phyloP scores from a whole-genome alignment of 768 basidiomycete genomes.

The Symmetrospora coprosmae region DNA sequence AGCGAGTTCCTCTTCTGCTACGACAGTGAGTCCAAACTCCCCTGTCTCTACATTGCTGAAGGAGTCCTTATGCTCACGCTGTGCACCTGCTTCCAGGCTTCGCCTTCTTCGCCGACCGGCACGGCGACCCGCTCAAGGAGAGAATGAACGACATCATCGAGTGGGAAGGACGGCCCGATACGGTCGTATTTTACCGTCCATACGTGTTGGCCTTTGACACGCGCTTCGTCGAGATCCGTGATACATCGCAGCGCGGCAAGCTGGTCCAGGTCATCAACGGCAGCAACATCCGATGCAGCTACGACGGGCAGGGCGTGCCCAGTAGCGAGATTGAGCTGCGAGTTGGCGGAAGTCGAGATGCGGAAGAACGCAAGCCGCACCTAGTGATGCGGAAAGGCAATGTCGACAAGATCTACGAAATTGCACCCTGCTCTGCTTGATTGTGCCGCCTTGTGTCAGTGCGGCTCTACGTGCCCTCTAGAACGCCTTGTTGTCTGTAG shows the following conservation, averaged over 20 bases:
- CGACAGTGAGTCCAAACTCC: conserved; percentile 47
- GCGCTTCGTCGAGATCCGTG: conserved; percentile 30
- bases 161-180: conserved; percentile 85
- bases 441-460: too few relatives aligned
- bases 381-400: conserved; percentile 4
- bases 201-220: conserved; percentile 70
- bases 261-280: conserved; percentile 71
- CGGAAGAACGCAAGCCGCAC: conserved; percentile 2
- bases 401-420: conserved; percentile 13
- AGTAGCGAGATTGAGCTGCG: neutral
- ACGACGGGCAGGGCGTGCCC: conserved; percentile 60
- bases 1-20: conserved; percentile 82
- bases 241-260: conserved; percentile 51
- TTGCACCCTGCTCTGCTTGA: neutral
- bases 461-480: too few relatives aligned
- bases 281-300: conserved; percentile 66
- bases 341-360: neutral
- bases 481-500: too few relatives aligned
- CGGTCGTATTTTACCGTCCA: conserved; percentile 74
- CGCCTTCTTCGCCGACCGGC: conserved; percentile 78
- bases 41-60: neutral
- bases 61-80: neutral
- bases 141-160: conserved; percentile 51
- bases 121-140: conserved; percentile 43
- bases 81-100: conserved; percentile 40